Percentiles rank a stretch among this genome's conserved stretches.
Conservation (phyloP, 768 basidiomycete species). For the Scleroderma bovista region DNA sequence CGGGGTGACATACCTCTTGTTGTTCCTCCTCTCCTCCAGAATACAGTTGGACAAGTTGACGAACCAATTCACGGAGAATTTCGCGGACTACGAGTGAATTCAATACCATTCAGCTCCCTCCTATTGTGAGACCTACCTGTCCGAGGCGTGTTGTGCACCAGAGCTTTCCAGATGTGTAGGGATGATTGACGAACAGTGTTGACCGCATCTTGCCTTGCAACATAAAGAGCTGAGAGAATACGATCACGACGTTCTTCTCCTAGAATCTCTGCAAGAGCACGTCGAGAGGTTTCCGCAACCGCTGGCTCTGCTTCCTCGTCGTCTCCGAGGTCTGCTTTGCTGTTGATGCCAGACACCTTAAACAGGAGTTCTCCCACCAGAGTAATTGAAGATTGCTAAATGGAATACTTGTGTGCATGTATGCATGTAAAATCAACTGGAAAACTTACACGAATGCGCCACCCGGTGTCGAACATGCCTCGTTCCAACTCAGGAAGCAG, state of each 20-base stretch:
- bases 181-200: conserved; percentile 85
- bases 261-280: conserved; percentile 81
- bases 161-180: conserved; percentile 96
- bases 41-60: conserved; percentile 71
- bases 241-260: conserved; percentile 87
- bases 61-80: conserved; percentile 79
- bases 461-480: conserved; percentile 91
- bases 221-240: conserved; percentile 84
- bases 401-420: conserved; percentile 5
- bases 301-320: conserved; percentile 61
- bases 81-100: conserved; percentile 67
- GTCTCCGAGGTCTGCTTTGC: conserved; percentile 73
- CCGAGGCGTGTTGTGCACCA: conserved; percentile 90
- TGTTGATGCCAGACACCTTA: conserved; percentile 94
- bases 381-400: conserved; percentile 89
- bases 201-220: conserved; percentile 91
- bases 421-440: background rate
- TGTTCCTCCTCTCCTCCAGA: conserved; percentile 80
- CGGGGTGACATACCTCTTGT: conserved; percentile 59
- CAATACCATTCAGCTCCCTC: background rate
- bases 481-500: conserved; percentile 89
- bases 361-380: conserved; percentile 94
- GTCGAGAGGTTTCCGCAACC: conserved; percentile 73
- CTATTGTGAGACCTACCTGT: conserved; percentile 54
- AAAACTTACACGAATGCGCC: conserved; percentile 83